Conservation (phyloP, 2,329 filamentous ascomycete species). For the Botrytis cinerea region DNA sequence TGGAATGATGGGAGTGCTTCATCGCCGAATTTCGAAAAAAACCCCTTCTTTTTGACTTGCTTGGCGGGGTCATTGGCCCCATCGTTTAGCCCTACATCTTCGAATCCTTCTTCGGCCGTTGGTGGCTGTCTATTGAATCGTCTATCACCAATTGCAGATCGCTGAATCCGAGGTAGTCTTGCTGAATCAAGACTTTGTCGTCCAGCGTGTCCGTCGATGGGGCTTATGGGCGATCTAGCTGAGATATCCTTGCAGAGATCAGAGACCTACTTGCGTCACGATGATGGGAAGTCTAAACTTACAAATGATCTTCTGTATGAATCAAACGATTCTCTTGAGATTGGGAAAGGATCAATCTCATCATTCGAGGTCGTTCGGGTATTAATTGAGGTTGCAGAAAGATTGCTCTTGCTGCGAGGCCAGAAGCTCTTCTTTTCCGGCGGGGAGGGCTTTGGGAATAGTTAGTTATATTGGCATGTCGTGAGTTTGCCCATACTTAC, state of each 20-base stretch:
- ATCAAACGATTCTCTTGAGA: slow-evolving; percentile 95
- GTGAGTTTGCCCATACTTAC: slow-evolving; percentile 53
- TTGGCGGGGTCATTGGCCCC: slow-evolving; percentile 55
- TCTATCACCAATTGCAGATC: slow-evolving; percentile 60
- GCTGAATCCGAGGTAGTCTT: slow-evolving; percentile 61
- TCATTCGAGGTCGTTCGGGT: slow-evolving; percentile 53
- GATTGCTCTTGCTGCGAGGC: slow-evolving; percentile 53
- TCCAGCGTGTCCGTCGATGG: slow-evolving; percentile 55
- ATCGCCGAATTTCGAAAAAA: slow-evolving; percentile 81
- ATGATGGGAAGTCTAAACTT: slow-evolving; percentile 44
- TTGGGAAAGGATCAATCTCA: slow-evolving; percentile 91
- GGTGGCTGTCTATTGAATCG: slow-evolving; percentile 60
- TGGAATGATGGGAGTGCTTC: slow-evolving; percentile 49
- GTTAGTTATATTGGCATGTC: slow-evolving; percentile 36
- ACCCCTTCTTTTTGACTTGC: slow-evolving; percentile 66
- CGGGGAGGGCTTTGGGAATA: slow-evolving; percentile 70
- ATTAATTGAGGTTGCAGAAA: slow-evolving; percentile 56
- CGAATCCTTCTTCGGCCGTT: slow-evolving; percentile 79
- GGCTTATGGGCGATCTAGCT: slow-evolving; percentile 74
- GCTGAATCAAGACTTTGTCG: slow-evolving; percentile 82
- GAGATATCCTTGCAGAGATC: slow-evolving; percentile 74
- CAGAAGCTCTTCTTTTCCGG: slow-evolving; percentile 82
- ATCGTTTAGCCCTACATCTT: slow-evolving; percentile 85
- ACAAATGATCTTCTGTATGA: slow-evolving; percentile 96
- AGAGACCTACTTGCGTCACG: slow-evolving; percentile 13